A percentile compares a stretch with the other conserved stretches of the same genome.
Evolutionary conservation across 208 protist genomes (phyloP).

Genomic region (Tritrichomonas foetus): DNA sequence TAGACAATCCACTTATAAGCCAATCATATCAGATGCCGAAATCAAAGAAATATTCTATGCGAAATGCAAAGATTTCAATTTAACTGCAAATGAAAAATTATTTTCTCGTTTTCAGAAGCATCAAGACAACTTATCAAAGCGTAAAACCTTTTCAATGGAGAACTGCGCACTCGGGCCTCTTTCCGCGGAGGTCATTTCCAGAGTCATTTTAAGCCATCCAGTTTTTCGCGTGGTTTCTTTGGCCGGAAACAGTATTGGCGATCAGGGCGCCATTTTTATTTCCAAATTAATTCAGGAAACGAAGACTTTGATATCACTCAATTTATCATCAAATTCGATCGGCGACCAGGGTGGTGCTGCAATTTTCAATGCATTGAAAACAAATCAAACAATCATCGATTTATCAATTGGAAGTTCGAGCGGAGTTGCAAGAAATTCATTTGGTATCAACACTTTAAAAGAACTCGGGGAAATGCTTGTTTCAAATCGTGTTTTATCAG

Average conservation of each 20-base stretch:
- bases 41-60: not conserved
- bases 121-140: not conserved
- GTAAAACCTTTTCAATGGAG: not conserved
- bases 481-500: not conserved
- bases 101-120: not conserved
- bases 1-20: no score
- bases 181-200: not conserved
- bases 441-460: not conserved
- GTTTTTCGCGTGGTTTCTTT: not conserved
- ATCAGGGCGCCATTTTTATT: not conserved
- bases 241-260: not conserved
- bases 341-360: not conserved
- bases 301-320: not conserved
- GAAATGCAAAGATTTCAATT: not conserved
- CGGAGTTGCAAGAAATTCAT: slow-evolving; percentile 14
- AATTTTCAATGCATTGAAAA: not conserved
- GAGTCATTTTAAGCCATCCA: not conserved
- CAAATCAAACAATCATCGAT: not conserved
- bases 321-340: not conserved
- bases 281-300: not conserved
- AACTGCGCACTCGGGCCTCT: not conserved
- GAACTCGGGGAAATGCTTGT: not conserved
- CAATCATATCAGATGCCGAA: not conserved
- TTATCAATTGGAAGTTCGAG: not conserved
- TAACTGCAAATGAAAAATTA: not conserved